These are phyloP conservation scores for Cinnamomum chago DNA, from an alignment of 164 flowering plant genomes.

Conservation along the genomic window DNA sequence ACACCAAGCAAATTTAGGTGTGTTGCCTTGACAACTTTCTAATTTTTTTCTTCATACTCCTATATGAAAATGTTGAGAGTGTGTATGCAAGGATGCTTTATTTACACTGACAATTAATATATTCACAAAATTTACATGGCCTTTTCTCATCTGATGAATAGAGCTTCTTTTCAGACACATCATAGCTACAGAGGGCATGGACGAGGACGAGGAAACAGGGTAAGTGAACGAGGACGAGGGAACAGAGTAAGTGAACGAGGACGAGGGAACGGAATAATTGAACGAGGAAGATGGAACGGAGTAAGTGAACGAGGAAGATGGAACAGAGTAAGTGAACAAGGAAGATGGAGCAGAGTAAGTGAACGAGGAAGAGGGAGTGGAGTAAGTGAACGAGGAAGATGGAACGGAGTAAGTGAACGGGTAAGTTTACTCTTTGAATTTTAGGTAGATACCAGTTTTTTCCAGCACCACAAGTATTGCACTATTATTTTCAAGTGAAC, in stretches of 20 bases:
- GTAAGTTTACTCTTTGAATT: too few relatives aligned
- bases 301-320: background rate
- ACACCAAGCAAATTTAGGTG: too few relatives aligned
- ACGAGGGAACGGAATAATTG: background rate
- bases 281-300: too few relatives aligned
- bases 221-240: too few relatives aligned
- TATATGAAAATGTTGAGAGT: background rate
- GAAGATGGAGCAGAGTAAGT: constrained; percentile 74
- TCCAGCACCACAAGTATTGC: background rate
- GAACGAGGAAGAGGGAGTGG: too few relatives aligned
- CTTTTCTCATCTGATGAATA: constrained; percentile 37
- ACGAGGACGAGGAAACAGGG: background rate
- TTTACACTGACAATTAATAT: background rate
- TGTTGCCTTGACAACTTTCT: too few relatives aligned
- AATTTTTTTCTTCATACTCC: background rate
- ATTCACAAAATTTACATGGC: too few relatives aligned
- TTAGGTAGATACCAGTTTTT: too few relatives aligned
- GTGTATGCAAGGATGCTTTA: background rate
- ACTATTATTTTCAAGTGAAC: too few relatives aligned
- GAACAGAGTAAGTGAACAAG: constrained; percentile 51
- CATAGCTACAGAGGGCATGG: constrained; percentile 7
- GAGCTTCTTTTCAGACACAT: constrained; percentile 38
- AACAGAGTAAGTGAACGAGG: background rate
- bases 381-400: too few relatives aligned
- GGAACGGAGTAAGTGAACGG: too few relatives aligned